Conservation (phyloP, 345 rosid genomes). For the Citrus inodora region DNA sequence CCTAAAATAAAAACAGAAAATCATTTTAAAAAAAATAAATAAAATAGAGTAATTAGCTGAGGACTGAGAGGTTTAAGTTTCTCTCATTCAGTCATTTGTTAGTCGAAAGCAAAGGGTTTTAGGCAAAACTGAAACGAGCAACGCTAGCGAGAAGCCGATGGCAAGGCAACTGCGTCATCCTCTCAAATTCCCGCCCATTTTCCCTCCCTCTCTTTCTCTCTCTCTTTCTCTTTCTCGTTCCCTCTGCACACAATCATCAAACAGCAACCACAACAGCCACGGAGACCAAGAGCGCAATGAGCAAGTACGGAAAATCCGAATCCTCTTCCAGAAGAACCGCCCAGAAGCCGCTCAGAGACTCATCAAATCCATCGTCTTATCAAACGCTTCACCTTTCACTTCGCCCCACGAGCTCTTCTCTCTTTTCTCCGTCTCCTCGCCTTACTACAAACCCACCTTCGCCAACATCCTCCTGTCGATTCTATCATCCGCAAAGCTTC, state of each 20-base stretch:
- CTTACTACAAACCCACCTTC: slow-evolving; percentile 41
- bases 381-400: slow-evolving; percentile 36
- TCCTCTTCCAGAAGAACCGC: slow-evolving; percentile 53
- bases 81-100: neutral
- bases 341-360: slow-evolving; percentile 40
- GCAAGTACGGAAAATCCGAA: slow-evolving; percentile 37
- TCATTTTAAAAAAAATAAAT: too few species aligned
- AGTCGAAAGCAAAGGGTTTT: neutral
- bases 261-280: neutral
- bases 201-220: neutral
- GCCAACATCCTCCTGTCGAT: slow-evolving; percentile 42
- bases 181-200: neutral
- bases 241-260: slow-evolving; percentile 2
- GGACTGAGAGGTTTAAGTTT: neutral
- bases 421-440: slow-evolving; percentile 39
- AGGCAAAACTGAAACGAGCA: neutral
- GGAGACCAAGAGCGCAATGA: slow-evolving; percentile 34
- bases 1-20: too few species aligned
- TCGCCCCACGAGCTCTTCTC: slow-evolving; percentile 54
- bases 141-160: neutral
- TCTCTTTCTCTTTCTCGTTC: neutral
- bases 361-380: slow-evolving; percentile 39
- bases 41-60: too few species aligned
- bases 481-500: slow-evolving; percentile 43
- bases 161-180: slow-evolving; percentile 3